Evolutionary conservation across 2,329 filamentous ascomycete genomes (phyloP), one percentile per base, ranked within the genome.

Genomic region (Aspergillus sp.): DNA sequence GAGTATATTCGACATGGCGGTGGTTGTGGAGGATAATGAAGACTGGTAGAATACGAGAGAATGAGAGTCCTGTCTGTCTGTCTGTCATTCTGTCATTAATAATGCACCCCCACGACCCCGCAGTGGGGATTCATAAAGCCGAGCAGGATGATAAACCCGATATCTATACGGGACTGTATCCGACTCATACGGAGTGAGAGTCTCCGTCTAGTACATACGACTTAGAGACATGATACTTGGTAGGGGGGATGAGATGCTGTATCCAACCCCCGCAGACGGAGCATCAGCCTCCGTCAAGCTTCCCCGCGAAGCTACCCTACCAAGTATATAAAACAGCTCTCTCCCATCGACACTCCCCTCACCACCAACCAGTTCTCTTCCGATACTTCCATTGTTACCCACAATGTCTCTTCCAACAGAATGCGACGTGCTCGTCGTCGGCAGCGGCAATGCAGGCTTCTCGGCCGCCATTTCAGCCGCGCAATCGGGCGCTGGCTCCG

Each of bases 361-460:
- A 16, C 34, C 32, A 38, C 14, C 5, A n/a, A n/a, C 34, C 34
- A n/a, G 7, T 6, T 38, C 16, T 17, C 14, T 3, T 17, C 16
- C 14, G 14, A n/a, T 38, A 38, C 16, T 13, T 17, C 16, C 34
- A 29, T 1, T 10, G 2, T 10, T 7, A 29, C 11, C 25, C 11
- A 29, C 25, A 16, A 61, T 57, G 49, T 2, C 55, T 32, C 46
- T 60, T 40, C 54, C 57, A 42, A 23, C 51, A n/a, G 38, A 48
- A 36, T 59, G 59, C 53, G 67, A 71, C 44, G 63, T 69, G 55
- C 63, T 88, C 5, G 77, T 88, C 5, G 72, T 85, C 29, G 85
- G 86, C 17, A 77, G 79, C 47, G 85, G 85, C 47, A 87, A 87
- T 61, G 85, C 86, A 14, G 86, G 85, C 13, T 83, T 87, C 67